Conservation (phyloP, 768 basidiomycete genomes). For the Xerocomellus dryophilus region DNA sequence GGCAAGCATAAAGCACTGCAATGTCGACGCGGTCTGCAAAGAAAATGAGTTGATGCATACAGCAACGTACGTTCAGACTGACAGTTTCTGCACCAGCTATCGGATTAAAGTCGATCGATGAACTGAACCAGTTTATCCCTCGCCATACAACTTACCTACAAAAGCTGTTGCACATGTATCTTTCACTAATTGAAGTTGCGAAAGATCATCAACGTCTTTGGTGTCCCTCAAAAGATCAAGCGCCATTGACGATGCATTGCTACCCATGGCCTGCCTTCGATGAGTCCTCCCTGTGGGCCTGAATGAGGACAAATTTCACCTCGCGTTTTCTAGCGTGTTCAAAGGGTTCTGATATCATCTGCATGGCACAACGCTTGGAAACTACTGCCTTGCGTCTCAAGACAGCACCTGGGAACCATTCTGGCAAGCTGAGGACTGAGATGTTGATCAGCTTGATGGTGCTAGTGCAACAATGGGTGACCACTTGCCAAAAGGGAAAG, state of each 20-base stretch:
- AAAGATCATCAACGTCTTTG: slow-evolving; percentile 1
- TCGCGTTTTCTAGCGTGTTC: slow-evolving; percentile 12
- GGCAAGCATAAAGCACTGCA: slow-evolving; percentile 30
- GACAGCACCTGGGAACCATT: slow-evolving; percentile 22
- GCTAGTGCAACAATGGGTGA: not conserved
- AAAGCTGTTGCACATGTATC: slow-evolving; percentile 11
- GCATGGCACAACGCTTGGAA: slow-evolving; percentile 1
- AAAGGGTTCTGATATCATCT: slow-evolving; percentile 18
- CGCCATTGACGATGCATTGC: slow-evolving; percentile 11
- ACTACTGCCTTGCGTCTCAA: slow-evolving; percentile 27
- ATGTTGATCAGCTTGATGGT: not conserved
- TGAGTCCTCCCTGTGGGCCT: not conserved
- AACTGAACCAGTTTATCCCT: not conserved
- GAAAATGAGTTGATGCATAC: not conserved
- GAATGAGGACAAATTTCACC: not conserved
- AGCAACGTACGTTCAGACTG: not conserved
- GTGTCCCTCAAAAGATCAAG: slow-evolving; percentile 6
- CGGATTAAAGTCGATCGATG: not conserved
- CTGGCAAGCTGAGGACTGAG: slow-evolving; percentile 23
- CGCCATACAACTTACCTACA: slow-evolving; percentile 12
- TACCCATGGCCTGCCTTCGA: slow-evolving; percentile 8
- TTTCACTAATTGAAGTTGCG: slow-evolving; percentile 10
- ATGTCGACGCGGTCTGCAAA: slow-evolving; percentile 7
- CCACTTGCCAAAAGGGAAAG: slow-evolving; percentile 24
- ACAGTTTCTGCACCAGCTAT: slow-evolving; percentile 23